phyloP scores from a whole-genome alignment of 108 stramenopile species.

The Conticribra guillardii region DNA sequence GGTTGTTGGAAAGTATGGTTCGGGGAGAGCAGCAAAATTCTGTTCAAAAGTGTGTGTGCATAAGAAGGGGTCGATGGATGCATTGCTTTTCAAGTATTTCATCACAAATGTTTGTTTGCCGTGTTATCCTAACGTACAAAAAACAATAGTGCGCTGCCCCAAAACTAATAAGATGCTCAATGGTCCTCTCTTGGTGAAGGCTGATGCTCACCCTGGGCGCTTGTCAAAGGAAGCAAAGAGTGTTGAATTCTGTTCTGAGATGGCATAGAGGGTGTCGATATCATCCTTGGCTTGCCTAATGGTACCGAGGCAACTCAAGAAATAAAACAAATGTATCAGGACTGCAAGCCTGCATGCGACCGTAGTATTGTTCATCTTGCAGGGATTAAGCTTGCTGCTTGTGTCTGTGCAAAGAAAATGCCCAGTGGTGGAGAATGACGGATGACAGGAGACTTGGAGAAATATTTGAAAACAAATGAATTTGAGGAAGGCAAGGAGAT shows the following conservation, averaged over 20 bases:
- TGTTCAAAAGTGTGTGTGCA: not conserved
- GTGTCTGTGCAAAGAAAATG: not conserved
- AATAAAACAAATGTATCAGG: constrained; percentile 2
- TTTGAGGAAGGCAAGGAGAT: constrained; percentile 3
- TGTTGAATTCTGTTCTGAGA: constrained; percentile 1
- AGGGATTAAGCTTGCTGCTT: not conserved
- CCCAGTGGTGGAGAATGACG: no score
- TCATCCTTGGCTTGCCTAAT: constrained; percentile 10
- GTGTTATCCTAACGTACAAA: not conserved
- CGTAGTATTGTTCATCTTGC: constrained; percentile 1
- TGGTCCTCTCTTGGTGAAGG: constrained; percentile 6
- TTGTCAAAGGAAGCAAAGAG: not conserved
- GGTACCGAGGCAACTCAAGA: constrained; percentile 6
- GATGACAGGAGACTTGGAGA: not conserved
- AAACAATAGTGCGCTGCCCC: not conserved
- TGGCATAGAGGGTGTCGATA: constrained; percentile 4
- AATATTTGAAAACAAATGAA: not conserved
- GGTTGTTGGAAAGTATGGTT: not conserved
- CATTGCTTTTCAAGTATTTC: not conserved
- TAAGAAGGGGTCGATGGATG: constrained; percentile 8
- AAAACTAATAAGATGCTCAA: not conserved
- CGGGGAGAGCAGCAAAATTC: not conserved
- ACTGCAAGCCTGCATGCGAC: constrained; percentile 2
- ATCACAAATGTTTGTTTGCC: not conserved
- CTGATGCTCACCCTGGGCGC: constrained; percentile 4